Evolutionary conservation across 2,329 filamentous ascomycete genomes (phyloP).

Genomic region (Sporothrix brunneoviolacea): DNA sequence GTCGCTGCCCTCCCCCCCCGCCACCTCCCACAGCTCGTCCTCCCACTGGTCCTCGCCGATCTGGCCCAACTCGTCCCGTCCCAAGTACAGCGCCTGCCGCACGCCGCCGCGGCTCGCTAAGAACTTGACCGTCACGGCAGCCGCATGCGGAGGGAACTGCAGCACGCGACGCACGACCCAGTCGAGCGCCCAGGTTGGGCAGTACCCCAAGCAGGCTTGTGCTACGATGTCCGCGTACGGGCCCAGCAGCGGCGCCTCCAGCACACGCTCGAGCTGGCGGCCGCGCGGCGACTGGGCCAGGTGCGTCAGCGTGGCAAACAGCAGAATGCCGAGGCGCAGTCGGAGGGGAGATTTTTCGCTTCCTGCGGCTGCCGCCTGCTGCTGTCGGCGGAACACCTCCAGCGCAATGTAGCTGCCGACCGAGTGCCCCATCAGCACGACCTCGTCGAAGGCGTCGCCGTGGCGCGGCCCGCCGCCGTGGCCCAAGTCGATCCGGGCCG

Average conservation of each 20-base stretch:
- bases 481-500: conserved; percentile 21
- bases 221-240: conserved; percentile 35
- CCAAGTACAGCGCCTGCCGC: conserved; percentile 53
- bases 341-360: conserved; percentile 9
- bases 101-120: conserved; percentile 51
- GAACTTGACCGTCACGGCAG: conserved; percentile 45
- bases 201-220: conserved; percentile 33
- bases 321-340: conserved; percentile 50
- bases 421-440: conserved; percentile 67
- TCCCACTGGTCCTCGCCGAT: conserved; percentile 56
- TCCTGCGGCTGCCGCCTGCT: conserved; percentile 20
- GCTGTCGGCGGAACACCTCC: conserved; percentile 57
- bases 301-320: conserved; percentile 71
- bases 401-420: conserved; percentile 67
- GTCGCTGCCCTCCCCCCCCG: conserved; percentile 17
- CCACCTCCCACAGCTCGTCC: conserved; percentile 49
- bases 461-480: conserved; percentile 24
- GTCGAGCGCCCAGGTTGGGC: conserved; percentile 33
- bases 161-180: conserved; percentile 35
- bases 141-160: conserved; percentile 43
- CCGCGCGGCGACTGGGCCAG: conserved; percentile 59
- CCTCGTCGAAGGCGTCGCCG: conserved; percentile 42
- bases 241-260: conserved; percentile 36
- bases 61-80: conserved; percentile 51
- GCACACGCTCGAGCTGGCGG: conserved; percentile 39